These are phyloP conservation scores for Linum usitatissimum DNA, from an alignment of 345 rosid genomes.

Conservation along the genomic window DNA sequence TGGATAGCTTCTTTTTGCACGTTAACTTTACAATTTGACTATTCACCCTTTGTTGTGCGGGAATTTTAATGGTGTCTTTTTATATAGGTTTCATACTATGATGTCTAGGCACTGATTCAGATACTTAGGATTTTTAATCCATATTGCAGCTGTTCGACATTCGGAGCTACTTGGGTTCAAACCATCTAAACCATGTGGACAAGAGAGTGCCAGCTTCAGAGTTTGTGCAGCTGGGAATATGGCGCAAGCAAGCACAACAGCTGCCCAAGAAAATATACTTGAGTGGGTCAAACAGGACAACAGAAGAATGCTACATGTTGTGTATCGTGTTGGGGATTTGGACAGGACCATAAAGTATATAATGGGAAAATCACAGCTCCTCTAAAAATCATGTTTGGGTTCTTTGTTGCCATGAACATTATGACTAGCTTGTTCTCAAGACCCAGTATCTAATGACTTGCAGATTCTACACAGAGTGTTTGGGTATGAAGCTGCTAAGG, in stretches of 20 bases:
- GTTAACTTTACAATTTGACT: neutral
- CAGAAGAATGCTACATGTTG: conserved; percentile 89
- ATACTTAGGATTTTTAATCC: neutral
- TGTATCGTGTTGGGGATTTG: conserved; percentile 95
- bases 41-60: neutral
- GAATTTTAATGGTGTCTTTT: neutral
- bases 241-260: conserved; percentile 51
- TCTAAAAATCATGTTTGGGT: neutral
- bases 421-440: conserved; percentile 1
- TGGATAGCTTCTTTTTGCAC: too few relatives aligned
- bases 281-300: conserved; percentile 45
- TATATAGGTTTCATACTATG: neutral
- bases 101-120: neutral
- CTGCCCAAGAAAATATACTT: conserved; percentile 48
- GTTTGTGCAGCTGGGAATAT: conserved; percentile 43
- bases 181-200: conserved; percentile 37
- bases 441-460: conserved; percentile 13
- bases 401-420: neutral
- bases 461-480: conserved; percentile 92
- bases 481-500: conserved; percentile 92
- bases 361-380: neutral
- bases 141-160: conserved; percentile 46
- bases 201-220: conserved; percentile 29
- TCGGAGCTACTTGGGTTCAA: conserved; percentile 37
- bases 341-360: conserved; percentile 83